Evolutionary conservation across 805 yeast genomes (phyloP), one percentile per base, ranked within the genome.

Genomic region (Wickerhamomyces canadensis): DNA sequence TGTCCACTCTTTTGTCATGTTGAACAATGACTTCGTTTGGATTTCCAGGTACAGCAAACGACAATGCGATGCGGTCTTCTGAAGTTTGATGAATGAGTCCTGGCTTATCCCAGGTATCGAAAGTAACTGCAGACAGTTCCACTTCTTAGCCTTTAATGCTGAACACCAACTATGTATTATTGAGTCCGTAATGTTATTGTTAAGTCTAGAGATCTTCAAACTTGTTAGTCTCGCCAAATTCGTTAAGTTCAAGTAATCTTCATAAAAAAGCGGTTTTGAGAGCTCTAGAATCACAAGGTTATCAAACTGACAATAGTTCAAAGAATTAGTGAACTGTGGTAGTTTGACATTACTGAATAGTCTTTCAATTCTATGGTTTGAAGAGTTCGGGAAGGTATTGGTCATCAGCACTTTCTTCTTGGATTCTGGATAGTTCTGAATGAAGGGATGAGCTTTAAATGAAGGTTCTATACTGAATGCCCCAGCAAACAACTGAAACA

Each of bases 331-430:
- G n/a, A 52, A 35, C 7, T 36, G 35, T 3, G 47, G 34, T 11
- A 47, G 26, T 6, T 40, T 32, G 12, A 57, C 30, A 40, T 62
- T 61, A 4, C 47, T 40, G 28, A 51, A 58, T 2, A 62, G 39
- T 6, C 65, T 53, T 40, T 64, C 68, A 14, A 63, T 45, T 22
- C 69, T 39, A 39, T 62, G 67, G 25, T 50, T 52, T 16, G 37
- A 34, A 0, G 47, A 19, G 1, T 40, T 38, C 14, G 61, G 53
- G 1, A 48, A 33, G 7, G 44, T 35, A 21, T 51, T 55, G 22
- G 52, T 43, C 17, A 43, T 17, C 5, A 43, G 31, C 8, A 38
- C 38, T 12, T 33, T 36, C 13, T 40, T 41, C 36, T 48, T 43
- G 8, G 47, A 17, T 3, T 35, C 24, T 4, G 57, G 49, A 7